phyloP scores from a whole-genome alignment of 2,329 filamentous ascomycete genomes.

The Aspergillus bombycis region DNA sequence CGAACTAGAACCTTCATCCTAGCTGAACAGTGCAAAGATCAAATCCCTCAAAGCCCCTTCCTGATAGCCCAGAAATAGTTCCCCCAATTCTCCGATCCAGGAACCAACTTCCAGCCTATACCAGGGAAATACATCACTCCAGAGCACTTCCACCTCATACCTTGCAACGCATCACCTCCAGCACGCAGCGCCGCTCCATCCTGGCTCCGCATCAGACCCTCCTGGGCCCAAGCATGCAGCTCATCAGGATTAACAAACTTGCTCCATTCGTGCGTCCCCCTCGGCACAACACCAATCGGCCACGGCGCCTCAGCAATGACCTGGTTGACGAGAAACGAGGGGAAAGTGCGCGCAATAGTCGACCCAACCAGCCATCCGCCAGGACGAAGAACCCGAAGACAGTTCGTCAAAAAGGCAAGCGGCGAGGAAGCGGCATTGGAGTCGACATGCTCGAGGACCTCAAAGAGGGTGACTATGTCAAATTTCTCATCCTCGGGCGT shows the following conservation, averaged over 20 bases:
- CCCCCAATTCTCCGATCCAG: constrained; percentile 79
- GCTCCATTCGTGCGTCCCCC: constrained; percentile 92
- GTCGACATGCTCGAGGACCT: constrained; percentile 92
- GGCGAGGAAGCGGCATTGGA: constrained; percentile 79
- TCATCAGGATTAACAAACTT: constrained; percentile 93
- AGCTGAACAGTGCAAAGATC: constrained; percentile 44
- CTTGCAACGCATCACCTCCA: constrained; percentile 31
- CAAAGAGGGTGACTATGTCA: constrained; percentile 86
- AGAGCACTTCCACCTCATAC: constrained; percentile 65
- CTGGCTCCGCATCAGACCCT: constrained; percentile 55
- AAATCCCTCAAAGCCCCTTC: constrained; percentile 46
- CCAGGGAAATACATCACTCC: constrained; percentile 91
- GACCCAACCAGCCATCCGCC: constrained; percentile 92
- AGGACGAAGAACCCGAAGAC: constrained; percentile 70
- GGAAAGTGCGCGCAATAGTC: constrained; percentile 88
- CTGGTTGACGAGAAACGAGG: constrained; percentile 90
- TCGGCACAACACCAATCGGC: constrained; percentile 74
- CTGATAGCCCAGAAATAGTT: constrained; percentile 96
- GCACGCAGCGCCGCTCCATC: constrained; percentile 28
- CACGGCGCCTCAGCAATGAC: constrained; percentile 82
- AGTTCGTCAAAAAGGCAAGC: constrained; percentile 62
- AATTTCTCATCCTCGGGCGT: constrained; percentile 51
- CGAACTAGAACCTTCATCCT: constrained; percentile 24
- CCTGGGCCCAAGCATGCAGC: constrained; percentile 47
- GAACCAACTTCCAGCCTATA: constrained; percentile 82